Conservation (phyloP, 768 basidiomycete genomes). For the Amylocystis lapponica region DNA sequence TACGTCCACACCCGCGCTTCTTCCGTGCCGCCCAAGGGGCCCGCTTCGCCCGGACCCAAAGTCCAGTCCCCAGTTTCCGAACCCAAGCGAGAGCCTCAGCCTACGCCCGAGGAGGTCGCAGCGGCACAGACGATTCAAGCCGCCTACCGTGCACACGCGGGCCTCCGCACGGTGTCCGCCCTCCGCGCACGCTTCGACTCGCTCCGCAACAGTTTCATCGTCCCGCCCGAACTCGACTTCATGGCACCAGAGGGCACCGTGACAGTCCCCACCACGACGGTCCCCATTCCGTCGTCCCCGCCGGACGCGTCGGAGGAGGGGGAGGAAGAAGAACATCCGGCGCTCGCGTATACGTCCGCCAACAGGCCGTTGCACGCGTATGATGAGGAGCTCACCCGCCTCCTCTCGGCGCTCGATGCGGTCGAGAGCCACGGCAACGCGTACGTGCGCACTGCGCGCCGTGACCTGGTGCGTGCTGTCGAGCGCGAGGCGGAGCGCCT, state of each 20-base stretch:
- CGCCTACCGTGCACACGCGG: conserved; percentile 37
- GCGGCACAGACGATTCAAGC: conserved; percentile 43
- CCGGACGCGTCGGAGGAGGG: too few species aligned
- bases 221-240: conserved; percentile 46
- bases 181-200: conserved; percentile 39
- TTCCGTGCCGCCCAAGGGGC: too few species aligned
- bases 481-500: conserved; percentile 55
- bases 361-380: conserved; percentile 62
- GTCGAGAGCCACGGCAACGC: conserved; percentile 59
- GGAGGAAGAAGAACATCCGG: too few species aligned
- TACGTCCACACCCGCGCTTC: too few species aligned
- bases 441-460: conserved; percentile 44
- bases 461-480: conserved; percentile 48
- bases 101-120: conserved; percentile 13
- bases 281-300: conserved; percentile 23
- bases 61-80: too few species aligned
- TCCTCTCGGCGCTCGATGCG: conserved; percentile 63
- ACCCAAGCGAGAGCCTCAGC: conserved; percentile 1
- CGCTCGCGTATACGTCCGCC: conserved; percentile 53
- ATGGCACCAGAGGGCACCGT: conserved; percentile 3
- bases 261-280: too few species aligned
- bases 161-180: conserved; percentile 35
- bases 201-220: conserved; percentile 36
- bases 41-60: too few species aligned
- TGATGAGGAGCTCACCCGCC: conserved; percentile 52